phyloP scores from a whole-genome alignment of 2,329 filamentous ascomycete genomes.

The Trichocomaceae sp. region DNA sequence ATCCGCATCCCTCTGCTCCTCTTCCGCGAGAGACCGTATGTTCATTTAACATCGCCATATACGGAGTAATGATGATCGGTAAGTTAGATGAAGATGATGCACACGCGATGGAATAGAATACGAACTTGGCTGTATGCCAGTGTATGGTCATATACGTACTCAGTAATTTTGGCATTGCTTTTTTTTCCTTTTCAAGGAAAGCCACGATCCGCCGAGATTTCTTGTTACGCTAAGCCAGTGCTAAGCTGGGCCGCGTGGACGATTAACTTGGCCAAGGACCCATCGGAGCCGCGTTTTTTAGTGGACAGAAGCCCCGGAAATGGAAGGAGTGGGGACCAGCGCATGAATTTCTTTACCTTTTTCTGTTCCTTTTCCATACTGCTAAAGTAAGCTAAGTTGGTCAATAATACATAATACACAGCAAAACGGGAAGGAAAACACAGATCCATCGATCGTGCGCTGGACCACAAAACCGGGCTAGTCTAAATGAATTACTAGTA shows the following conservation, averaged over 20 bases:
- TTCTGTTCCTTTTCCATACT: no score
- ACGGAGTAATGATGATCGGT: no score
- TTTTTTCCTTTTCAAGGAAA: background rate
- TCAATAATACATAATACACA: background rate
- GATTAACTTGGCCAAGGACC: background rate
- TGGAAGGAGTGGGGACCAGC: background rate
- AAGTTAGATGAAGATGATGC: no score
- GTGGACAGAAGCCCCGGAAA: background rate
- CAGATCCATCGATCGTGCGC: constrained; percentile 10
- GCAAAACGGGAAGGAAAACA: background rate
- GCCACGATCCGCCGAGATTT: constrained; percentile 9
- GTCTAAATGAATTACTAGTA: background rate
- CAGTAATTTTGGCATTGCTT: background rate
- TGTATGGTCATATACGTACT: no score
- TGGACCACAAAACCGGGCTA: no score
- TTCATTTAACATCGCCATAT: no score
- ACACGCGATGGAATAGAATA: no score
- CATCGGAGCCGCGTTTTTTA: background rate
- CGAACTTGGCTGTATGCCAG: no score
- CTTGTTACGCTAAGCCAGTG: background rate
- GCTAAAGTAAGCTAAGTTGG: no score
- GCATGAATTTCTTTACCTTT: background rate
- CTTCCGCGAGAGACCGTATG: background rate
- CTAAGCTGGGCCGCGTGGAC: constrained; percentile 1
- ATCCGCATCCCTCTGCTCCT: background rate